phyloP scores from a whole-genome alignment of 176 grass and related monocot genomes.

The Aechmea fasciata region DNA sequence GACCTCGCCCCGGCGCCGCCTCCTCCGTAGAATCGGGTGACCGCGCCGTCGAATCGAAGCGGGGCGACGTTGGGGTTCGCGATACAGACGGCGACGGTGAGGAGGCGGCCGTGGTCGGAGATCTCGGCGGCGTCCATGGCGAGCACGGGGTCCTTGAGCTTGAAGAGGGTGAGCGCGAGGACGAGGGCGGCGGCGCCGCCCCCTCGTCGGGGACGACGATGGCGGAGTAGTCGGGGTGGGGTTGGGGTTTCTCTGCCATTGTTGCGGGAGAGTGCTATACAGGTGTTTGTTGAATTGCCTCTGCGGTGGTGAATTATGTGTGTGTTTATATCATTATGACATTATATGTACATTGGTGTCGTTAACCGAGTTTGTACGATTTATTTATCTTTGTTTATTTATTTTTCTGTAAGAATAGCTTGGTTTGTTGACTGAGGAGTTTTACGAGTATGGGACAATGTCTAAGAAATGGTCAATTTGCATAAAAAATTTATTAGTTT shows the following conservation, averaged over 20 bases:
- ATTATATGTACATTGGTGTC: neutral
- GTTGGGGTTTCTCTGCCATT: neutral
- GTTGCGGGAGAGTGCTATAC: neutral
- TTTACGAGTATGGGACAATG: neutral
- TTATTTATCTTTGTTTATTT: neutral
- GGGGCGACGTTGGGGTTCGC: constrained; percentile 50
- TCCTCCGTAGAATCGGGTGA: constrained; percentile 38
- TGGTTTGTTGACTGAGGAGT: neutral
- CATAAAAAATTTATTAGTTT: too few species aligned
- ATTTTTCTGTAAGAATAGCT: too few species aligned
- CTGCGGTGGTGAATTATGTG: neutral
- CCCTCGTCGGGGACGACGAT: neutral
- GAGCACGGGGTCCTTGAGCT: constrained; percentile 36
- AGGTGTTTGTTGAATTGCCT: neutral
- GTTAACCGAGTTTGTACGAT: neutral
- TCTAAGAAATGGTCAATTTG: neutral
- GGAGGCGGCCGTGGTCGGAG: neutral
- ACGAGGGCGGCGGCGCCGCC: constrained; percentile 25
- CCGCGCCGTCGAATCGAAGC: constrained; percentile 35
- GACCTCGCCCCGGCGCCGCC: constrained; percentile 2
- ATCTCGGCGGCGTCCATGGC: constrained; percentile 37
- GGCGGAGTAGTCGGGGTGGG: neutral
- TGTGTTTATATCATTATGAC: neutral
- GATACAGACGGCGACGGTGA: constrained; percentile 29
- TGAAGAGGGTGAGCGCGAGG: constrained; percentile 49